Conservation (phyloP, 2,329 filamentous ascomycete genomes). For the Cladophialophora psammophila region DNA sequence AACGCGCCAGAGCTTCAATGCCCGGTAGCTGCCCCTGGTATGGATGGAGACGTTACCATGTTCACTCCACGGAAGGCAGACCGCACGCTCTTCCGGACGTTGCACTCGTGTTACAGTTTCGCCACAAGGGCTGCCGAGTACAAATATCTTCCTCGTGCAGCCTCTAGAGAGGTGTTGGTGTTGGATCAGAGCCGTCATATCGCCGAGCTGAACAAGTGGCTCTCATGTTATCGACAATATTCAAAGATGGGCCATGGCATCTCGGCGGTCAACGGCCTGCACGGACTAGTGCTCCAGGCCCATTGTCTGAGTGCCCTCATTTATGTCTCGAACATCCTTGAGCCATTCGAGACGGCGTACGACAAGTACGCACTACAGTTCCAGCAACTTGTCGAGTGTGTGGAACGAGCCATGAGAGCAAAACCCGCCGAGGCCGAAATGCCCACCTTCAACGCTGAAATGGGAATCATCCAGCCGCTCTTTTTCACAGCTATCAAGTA, state of each 20-base stretch:
- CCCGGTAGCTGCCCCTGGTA: not conserved
- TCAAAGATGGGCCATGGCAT: too few relatives aligned
- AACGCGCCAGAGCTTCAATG: slow-evolving; percentile 5
- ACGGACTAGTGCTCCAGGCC: slow-evolving; percentile 17
- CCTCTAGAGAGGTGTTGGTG: not conserved
- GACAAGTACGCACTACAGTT: slow-evolving; percentile 24
- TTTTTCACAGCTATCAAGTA: slow-evolving; percentile 24
- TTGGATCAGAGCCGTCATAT: slow-evolving; percentile 17
- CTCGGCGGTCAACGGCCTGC: not conserved
- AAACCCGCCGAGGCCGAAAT: not conserved
- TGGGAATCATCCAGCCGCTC: slow-evolving; percentile 25
- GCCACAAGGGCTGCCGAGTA: slow-evolving; percentile 2
- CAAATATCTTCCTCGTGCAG: slow-evolving; percentile 3
- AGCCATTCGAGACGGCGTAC: slow-evolving; percentile 15
- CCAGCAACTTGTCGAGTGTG: slow-evolving; percentile 15
- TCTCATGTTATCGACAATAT: slow-evolving; percentile 1
- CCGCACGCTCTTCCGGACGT: slow-evolving; percentile 1
- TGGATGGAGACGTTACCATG: not conserved
- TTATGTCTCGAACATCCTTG: slow-evolving; percentile 15
- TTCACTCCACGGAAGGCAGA: slow-evolving; percentile 9
- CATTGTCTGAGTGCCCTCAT: slow-evolving; percentile 23
- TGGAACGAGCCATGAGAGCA: slow-evolving; percentile 13
- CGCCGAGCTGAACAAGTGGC: slow-evolving; percentile 16
- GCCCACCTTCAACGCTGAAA: slow-evolving; percentile 12
- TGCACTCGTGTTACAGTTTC: slow-evolving; percentile 20